phyloP scores from a whole-genome alignment of 371 early-diverging fungal species.

The Gilbertella persicaria region DNA sequence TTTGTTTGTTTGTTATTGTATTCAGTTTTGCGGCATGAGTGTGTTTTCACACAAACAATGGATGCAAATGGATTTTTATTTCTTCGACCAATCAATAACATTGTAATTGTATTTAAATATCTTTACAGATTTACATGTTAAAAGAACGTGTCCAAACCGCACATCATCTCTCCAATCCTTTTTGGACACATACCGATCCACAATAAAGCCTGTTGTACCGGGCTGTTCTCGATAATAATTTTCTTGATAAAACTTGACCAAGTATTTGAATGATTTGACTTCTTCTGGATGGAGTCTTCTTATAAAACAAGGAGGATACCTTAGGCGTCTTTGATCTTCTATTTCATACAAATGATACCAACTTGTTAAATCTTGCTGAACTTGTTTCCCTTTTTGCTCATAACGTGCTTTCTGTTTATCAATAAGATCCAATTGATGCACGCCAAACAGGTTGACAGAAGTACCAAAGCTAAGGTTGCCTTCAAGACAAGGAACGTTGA shows the following conservation, averaged over 20 bases:
- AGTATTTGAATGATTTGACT: constrained; percentile 3
- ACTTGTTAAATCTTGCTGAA: not conserved
- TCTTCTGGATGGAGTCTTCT: constrained; percentile 3
- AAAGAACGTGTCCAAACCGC: constrained; percentile 1
- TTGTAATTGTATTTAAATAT: constrained; percentile 8
- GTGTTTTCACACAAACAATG: too few species aligned
- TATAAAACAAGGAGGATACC: constrained; percentile 9
- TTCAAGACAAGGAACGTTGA: constrained; percentile 2
- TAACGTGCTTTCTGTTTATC: constrained; percentile 2
- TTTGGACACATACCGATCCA: constrained; percentile 10
- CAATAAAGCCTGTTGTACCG: not conserved
- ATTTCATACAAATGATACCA: constrained; percentile 21
- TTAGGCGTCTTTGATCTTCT: not conserved
- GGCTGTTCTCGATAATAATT: not conserved
- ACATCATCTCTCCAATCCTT: constrained; percentile 12
- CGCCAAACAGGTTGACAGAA: constrained; percentile 7
- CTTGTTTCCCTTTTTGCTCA: not conserved
- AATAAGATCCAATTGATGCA: not conserved
- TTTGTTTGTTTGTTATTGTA: too few species aligned
- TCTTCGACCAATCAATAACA: not conserved
- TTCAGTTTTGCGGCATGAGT: too few species aligned
- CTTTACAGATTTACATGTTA: constrained; percentile 8
- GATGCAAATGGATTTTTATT: too few species aligned
- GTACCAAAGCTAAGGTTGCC: constrained; percentile 9
- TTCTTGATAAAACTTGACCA: not conserved